Percentiles rank a stretch among this genome's conserved stretches.
phyloP scores from a whole-genome alignment of 1,284 basidiomycete species.

The Cryptococcus sp. region DNA sequence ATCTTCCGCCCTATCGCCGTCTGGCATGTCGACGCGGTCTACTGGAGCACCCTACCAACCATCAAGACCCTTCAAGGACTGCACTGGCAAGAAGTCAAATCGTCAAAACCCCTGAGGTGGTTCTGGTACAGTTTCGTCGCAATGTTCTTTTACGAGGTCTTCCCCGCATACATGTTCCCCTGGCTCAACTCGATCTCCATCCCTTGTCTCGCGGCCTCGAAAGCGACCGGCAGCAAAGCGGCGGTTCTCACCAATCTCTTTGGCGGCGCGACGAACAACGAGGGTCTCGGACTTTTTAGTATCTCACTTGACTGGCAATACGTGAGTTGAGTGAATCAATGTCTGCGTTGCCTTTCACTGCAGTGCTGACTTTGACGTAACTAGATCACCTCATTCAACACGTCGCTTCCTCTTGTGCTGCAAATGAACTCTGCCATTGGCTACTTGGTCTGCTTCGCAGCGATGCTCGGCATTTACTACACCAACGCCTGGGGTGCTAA shows the following conservation, averaged over 20 bases:
- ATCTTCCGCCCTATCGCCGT: conserved; percentile 41
- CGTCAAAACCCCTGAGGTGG: conserved; percentile 60
- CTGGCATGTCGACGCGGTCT: conserved; percentile 45
- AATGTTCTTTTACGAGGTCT: conserved; percentile 28
- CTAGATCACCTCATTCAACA: conserved; percentile 25
- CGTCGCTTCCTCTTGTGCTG: conserved; percentile 35
- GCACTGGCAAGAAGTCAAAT: conserved; percentile 50
- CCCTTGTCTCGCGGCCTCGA: conserved; percentile 59
- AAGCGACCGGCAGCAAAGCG: conserved; percentile 49
- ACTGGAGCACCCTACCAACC: conserved; percentile 35
- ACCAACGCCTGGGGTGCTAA: conserved; percentile 24
- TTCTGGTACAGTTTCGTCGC: conserved; percentile 59
- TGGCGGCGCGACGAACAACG: conserved; percentile 34
- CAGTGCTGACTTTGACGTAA: not conserved
- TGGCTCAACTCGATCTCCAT: conserved; percentile 40
- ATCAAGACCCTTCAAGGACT: conserved; percentile 39
- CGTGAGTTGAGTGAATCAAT: conserved; percentile 1
- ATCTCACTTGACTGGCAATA: conserved; percentile 45
- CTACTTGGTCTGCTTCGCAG: conserved; percentile 28
- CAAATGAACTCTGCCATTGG: conserved; percentile 38
- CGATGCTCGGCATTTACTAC: conserved; percentile 39
- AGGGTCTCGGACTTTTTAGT: conserved; percentile 40
- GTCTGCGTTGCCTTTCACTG: no score
- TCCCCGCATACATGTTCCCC: conserved; percentile 58
- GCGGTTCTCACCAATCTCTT: conserved; percentile 39